These are phyloP conservation scores for Arthrobotrys conoides DNA, from an alignment of 2,329 filamentous ascomycete genomes.

Conservation along the genomic window DNA sequence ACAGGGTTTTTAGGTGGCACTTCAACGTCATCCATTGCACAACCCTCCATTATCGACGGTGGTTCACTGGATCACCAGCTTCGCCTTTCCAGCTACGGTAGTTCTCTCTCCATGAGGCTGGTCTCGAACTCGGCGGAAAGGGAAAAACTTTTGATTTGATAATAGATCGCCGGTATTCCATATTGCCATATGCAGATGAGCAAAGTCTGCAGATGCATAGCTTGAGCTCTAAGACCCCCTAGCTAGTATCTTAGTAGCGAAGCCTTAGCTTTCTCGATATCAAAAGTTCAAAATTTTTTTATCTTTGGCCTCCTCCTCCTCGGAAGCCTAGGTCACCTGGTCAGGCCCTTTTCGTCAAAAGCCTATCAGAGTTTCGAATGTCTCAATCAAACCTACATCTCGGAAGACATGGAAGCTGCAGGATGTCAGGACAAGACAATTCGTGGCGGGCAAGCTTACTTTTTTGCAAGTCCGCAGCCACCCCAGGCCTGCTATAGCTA, in stretches of 20 bases:
- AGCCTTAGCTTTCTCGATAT: slow-evolving; percentile 27
- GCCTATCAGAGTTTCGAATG: slow-evolving; percentile 27
- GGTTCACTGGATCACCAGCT: slow-evolving; percentile 41
- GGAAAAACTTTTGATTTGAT: slow-evolving; percentile 34
- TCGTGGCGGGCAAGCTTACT: slow-evolving; percentile 32
- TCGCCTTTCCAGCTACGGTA: slow-evolving; percentile 48
- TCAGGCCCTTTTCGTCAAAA: slow-evolving; percentile 21
- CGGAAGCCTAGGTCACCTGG: slow-evolving; percentile 37
- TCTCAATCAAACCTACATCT: slow-evolving; percentile 34
- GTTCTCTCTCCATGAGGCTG: slow-evolving; percentile 41
- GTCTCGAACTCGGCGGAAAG: slow-evolving; percentile 30
- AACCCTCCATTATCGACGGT: slow-evolving; percentile 23
- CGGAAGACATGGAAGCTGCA: slow-evolving; percentile 54
- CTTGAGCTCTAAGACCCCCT: background rate
- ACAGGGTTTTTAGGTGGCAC: slow-evolving; percentile 9
- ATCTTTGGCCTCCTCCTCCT: slow-evolving; percentile 30
- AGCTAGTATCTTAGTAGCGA: slow-evolving; percentile 10
- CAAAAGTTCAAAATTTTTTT: background rate
- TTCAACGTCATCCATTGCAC: slow-evolving; percentile 36
- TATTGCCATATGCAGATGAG: slow-evolving; percentile 28
- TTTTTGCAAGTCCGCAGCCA: slow-evolving; percentile 42
- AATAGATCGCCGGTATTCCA: slow-evolving; percentile 31
- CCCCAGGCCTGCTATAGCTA: slow-evolving; percentile 9
- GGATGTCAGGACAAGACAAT: slow-evolving; percentile 47
- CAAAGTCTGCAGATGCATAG: slow-evolving; percentile 30